Evolutionary conservation across 1,284 basidiomycete species (phyloP).

Genomic region (Cystobasidium slooffiae): DNA sequence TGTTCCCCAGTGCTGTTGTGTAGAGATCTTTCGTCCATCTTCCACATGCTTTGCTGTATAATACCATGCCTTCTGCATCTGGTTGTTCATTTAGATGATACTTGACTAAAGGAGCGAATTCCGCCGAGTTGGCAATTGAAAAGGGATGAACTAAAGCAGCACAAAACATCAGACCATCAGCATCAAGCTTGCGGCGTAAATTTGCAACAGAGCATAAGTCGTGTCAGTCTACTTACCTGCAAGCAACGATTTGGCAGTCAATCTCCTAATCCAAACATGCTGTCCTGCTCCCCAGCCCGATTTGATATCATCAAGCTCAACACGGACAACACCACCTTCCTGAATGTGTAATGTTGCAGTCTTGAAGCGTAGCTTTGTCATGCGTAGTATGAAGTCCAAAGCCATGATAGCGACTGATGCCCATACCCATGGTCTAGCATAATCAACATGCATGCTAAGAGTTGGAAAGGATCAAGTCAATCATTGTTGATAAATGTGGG

Average conservation of each 20-base stretch:
- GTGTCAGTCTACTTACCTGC: not conserved
- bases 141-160: constrained; percentile 46
- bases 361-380: constrained; percentile 42
- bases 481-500: too few relatives aligned
- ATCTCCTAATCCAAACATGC: constrained; percentile 44
- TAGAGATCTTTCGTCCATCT: constrained; percentile 40
- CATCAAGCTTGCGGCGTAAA: too few relatives aligned
- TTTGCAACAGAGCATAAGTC: not conserved
- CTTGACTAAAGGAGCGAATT: not conserved
- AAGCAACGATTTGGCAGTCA: constrained; percentile 16
- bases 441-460: constrained; percentile 39
- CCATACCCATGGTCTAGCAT: constrained; percentile 43
- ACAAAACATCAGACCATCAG: not conserved
- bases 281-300: constrained; percentile 47
- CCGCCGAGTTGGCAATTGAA: constrained; percentile 46
- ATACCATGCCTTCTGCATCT: constrained; percentile 40
- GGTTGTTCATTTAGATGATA: not conserved
- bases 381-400: constrained; percentile 30
- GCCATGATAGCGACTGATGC: constrained; percentile 38
- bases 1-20: not conserved
- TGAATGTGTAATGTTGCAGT: constrained; percentile 33
- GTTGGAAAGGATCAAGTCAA: not conserved
- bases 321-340: constrained; percentile 32
- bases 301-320: constrained; percentile 34
- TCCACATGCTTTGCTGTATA: constrained; percentile 45